These are phyloP conservation scores for Luffa acutangula DNA, from an alignment of 306 rosid genomes.

Conservation along the genomic window DNA sequence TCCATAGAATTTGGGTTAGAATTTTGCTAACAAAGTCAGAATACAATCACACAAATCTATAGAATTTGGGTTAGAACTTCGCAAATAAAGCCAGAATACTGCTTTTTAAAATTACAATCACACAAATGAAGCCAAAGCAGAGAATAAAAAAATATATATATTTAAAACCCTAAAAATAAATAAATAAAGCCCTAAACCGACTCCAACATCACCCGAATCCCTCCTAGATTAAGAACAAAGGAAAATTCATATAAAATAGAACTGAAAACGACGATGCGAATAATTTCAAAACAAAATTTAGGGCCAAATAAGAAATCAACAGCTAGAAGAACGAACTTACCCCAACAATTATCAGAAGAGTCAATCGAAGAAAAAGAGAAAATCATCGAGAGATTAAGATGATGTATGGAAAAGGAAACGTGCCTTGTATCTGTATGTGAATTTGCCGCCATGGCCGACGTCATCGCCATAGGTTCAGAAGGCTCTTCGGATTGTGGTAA, in stretches of 20 bases:
- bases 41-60: not conserved
- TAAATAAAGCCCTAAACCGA: not conserved
- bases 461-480: not conserved
- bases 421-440: not conserved
- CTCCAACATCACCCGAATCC: not conserved
- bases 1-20: not conserved
- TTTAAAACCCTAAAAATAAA: not conserved
- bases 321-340: not conserved
- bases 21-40: too few species aligned
- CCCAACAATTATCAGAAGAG: not conserved
- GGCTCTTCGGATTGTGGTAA: not conserved
- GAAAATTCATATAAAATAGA: not conserved
- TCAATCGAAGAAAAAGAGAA: not conserved
- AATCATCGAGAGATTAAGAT: not conserved
- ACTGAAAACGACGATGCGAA: not conserved
- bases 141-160: not conserved
- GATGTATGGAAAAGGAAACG: not conserved
- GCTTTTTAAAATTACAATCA: not conserved
- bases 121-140: not conserved
- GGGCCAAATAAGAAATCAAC: not conserved
- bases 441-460: not conserved
- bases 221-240: not conserved
- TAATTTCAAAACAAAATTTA: not conserved
- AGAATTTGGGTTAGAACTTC: too few species aligned
- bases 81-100: too few species aligned